phyloP scores from a whole-genome alignment of 2,329 filamentous ascomycete genomes.

The Venturia pyrina region DNA sequence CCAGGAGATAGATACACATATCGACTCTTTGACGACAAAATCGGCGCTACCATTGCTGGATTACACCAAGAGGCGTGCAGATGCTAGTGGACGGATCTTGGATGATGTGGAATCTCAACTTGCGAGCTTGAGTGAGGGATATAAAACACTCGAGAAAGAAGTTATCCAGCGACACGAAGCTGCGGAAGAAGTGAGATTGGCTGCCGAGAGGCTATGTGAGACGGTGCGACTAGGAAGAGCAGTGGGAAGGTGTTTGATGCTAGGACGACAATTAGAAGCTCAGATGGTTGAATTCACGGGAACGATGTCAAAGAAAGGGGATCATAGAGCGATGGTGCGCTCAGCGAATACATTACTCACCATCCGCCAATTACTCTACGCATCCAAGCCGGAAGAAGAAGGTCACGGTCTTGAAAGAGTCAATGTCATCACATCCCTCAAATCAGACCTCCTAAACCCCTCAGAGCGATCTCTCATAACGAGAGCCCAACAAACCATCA shows the following conservation, averaged over 20 bases:
- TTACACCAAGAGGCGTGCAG: slow-evolving; percentile 65
- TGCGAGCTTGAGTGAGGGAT: slow-evolving; percentile 69
- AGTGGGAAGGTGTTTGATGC: slow-evolving; percentile 66
- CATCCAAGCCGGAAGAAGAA: slow-evolving; percentile 60
- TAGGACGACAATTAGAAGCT: slow-evolving; percentile 80
- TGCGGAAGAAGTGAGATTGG: slow-evolving; percentile 70
- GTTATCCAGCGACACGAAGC: slow-evolving; percentile 77
- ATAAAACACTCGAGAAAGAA: slow-evolving; percentile 75
- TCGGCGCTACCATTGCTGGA: slow-evolving; percentile 71
- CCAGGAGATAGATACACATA: slow-evolving; percentile 93
- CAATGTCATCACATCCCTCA: slow-evolving; percentile 59
- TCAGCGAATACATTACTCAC: slow-evolving; percentile 71
- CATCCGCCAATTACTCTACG: slow-evolving; percentile 61
- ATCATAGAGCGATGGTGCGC: slow-evolving; percentile 69
- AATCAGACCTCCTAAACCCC: slow-evolving; percentile 58
- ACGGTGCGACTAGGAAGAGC: slow-evolving; percentile 67
- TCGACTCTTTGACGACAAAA: slow-evolving; percentile 78
- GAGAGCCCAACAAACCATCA: slow-evolving; percentile 65
- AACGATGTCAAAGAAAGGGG: slow-evolving; percentile 42
- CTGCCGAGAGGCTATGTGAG: slow-evolving; percentile 69
- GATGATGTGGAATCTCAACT: slow-evolving; percentile 72
- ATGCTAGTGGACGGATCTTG: slow-evolving; percentile 62
- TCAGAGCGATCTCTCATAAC: slow-evolving; percentile 65
- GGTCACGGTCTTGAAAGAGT: slow-evolving; percentile 67
- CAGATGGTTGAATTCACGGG: slow-evolving; percentile 62